Conservation (phyloP, 306 rosid genomes). For the Dryas drummondii region DNA sequence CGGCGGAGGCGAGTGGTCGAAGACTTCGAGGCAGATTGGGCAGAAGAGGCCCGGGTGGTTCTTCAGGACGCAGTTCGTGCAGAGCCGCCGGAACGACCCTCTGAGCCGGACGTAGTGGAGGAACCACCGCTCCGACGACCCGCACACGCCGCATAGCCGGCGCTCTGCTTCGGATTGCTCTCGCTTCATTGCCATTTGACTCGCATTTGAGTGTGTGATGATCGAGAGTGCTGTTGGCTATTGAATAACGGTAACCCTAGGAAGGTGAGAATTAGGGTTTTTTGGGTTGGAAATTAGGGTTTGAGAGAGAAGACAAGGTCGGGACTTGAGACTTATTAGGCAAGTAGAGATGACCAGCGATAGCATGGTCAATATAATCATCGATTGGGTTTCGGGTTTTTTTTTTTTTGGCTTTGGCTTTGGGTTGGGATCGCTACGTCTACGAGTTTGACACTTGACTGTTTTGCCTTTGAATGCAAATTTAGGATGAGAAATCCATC, state of each 20-base stretch:
- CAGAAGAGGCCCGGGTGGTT: slow-evolving; percentile 58
- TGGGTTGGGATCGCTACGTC: too few relatives aligned
- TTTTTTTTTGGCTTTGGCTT: too few relatives aligned
- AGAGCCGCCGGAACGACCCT: slow-evolving; percentile 36
- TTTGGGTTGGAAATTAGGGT: not conserved
- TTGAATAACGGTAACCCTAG: slow-evolving; percentile 21
- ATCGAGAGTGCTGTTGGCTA: not conserved
- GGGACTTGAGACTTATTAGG: slow-evolving; percentile 3
- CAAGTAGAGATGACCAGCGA: not conserved
- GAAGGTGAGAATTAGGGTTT: not conserved
- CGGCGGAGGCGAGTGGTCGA: slow-evolving; percentile 40
- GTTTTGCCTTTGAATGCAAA: not conserved
- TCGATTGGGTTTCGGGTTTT: too few relatives aligned
- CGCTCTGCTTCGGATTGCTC: not conserved
- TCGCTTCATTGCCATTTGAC: slow-evolving; percentile 15
- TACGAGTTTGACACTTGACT: too few relatives aligned
- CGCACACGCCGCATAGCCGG: slow-evolving; percentile 48
- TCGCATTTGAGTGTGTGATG: slow-evolving; percentile 4
- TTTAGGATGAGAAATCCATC: too few relatives aligned
- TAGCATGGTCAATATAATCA: too few relatives aligned
- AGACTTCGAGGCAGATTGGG: slow-evolving; percentile 62
- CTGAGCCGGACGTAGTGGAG: slow-evolving; percentile 51
- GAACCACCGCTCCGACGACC: slow-evolving; percentile 27
- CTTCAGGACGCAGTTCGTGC: slow-evolving; percentile 74
- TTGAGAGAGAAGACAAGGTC: not conserved